Evolutionary conservation across 164 flowering plant genomes (phyloP).

Genomic region (Chimonanthus praecox): DNA sequence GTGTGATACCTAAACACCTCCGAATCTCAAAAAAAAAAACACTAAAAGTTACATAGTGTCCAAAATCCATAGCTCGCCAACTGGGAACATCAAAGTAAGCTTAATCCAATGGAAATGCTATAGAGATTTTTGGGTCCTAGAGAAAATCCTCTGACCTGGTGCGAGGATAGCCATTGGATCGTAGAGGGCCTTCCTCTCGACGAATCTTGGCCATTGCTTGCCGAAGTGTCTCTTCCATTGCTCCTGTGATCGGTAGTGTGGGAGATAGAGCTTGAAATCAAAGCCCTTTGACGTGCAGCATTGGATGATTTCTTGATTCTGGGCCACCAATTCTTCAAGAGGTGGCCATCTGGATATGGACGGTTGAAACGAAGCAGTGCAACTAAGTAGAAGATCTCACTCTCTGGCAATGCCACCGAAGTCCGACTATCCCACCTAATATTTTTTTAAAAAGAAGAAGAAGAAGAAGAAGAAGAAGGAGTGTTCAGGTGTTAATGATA

Average conservation of each 20-base stretch:
- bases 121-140: conserved; percentile 16
- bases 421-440: conserved; percentile 80
- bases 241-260: conserved; percentile 57
- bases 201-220: conserved; percentile 58
- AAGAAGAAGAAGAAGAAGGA: not conserved
- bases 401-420: conserved; percentile 68
- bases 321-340: conserved; percentile 40
- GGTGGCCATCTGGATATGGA: conserved; percentile 38
- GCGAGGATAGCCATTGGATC: conserved; percentile 90
- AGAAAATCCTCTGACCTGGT: conserved; percentile 85
- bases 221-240: conserved; percentile 88
- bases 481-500: no score
- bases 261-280: conserved; percentile 71
- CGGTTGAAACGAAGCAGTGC: conserved; percentile 62
- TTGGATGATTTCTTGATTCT: conserved; percentile 55
- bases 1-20: no score
- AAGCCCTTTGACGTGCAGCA: conserved; percentile 40
- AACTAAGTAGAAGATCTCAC: conserved; percentile 72
- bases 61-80: not conserved
- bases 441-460: not conserved
- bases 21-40: no score
- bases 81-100: not conserved
- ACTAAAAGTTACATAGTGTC: not conserved
- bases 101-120: not conserved
- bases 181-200: conserved; percentile 52